phyloP scores from a whole-genome alignment of 305 asterid species.

The Fraxinus dipetala region DNA sequence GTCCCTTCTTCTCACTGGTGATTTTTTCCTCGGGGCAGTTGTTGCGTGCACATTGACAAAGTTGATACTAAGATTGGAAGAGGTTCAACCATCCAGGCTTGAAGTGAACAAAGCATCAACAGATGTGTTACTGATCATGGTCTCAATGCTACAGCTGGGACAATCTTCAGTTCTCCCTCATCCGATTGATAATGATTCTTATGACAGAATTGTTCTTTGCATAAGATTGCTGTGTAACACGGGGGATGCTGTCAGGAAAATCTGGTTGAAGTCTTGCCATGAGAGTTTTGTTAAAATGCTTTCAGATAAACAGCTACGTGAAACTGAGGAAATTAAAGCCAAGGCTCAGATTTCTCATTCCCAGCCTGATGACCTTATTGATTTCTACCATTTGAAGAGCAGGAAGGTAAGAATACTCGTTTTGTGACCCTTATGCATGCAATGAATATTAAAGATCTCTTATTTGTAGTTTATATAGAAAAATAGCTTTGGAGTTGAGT shows the following conservation, averaged over 20 bases:
- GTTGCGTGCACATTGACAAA: constrained; percentile 48
- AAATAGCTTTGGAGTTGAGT: background rate
- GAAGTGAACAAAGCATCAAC: constrained; percentile 47
- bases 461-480: background rate
- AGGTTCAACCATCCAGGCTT: constrained; percentile 44
- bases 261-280: constrained; percentile 52
- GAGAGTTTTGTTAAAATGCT: constrained; percentile 54
- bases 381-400: constrained; percentile 56
- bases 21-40: constrained; percentile 53
- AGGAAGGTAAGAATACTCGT: constrained; percentile 38
- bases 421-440: constrained; percentile 2
- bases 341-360: constrained; percentile 45
- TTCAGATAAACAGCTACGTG: constrained; percentile 50
- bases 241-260: constrained; percentile 42
- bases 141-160: constrained; percentile 53
- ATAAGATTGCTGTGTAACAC: constrained; percentile 41
- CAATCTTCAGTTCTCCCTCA: constrained; percentile 52
- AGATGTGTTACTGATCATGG: constrained; percentile 40
- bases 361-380: constrained; percentile 58
- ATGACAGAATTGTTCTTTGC: constrained; percentile 47
- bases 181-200: constrained; percentile 52
- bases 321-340: constrained; percentile 53
- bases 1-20: constrained; percentile 55
- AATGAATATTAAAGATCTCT: background rate
- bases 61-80: constrained; percentile 46